These are phyloP conservation scores for Dionaea muscipula DNA, from an alignment of 179 eudicot genomes.

Conservation along the genomic window DNA sequence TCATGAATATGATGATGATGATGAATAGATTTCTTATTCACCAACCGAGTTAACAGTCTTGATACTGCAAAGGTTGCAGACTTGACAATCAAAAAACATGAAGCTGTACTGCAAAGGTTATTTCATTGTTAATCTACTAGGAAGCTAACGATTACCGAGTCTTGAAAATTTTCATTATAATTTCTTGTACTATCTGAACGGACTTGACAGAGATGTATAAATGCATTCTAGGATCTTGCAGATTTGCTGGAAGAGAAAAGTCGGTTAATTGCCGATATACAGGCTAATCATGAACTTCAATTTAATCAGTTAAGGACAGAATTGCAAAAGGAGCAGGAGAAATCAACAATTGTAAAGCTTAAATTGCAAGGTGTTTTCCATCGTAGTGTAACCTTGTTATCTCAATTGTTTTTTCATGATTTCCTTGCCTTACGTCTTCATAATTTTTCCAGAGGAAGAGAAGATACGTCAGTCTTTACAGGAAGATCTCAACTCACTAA, in stretches of 20 bases:
- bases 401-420: background rate
- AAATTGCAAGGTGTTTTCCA: conserved; percentile 53
- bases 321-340: conserved; percentile 52
- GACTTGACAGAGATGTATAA: conserved; percentile 31
- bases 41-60: no score
- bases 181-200: conserved; percentile 16
- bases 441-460: conserved; percentile 48
- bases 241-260: conserved; percentile 73
- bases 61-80: no score
- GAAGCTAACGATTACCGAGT: no score
- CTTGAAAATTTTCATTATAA: background rate
- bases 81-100: no score
- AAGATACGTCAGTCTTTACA: conserved; percentile 41
- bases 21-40: no score
- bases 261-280: conserved; percentile 40
- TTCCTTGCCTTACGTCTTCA: background rate
- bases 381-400: background rate
- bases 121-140: no score
- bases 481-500: conserved; percentile 49
- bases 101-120: no score
- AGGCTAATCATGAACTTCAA: conserved; percentile 48
- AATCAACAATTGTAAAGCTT: conserved; percentile 31
- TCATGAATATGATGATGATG: no score
- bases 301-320: conserved; percentile 39
- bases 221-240: conserved; percentile 77